These are phyloP conservation scores for Pseudognaphalium luteoalbum DNA, from an alignment of 129 eudicot species.

Conservation along the genomic window DNA sequence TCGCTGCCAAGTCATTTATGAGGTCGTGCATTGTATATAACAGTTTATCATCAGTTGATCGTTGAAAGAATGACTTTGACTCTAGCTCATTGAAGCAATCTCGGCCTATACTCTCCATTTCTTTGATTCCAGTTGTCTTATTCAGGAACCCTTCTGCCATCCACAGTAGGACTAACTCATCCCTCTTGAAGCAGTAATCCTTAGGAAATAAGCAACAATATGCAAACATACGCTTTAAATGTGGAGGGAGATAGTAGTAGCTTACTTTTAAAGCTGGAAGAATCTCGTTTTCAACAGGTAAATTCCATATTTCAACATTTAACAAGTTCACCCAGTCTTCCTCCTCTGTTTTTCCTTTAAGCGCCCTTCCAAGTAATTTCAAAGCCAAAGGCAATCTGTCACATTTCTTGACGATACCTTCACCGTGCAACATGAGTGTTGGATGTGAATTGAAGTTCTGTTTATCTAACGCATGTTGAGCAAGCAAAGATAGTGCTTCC, in stretches of 20 bases:
- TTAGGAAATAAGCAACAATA: too few species aligned
- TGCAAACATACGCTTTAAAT: too few species aligned
- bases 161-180: constrained; percentile 7
- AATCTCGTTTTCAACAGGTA: background rate
- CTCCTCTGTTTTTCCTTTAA: background rate
- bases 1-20: constrained; percentile 36
- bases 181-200: constrained; percentile 2
- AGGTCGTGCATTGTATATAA: constrained; percentile 37
- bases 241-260: background rate
- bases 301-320: constrained; percentile 1
- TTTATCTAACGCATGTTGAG: background rate
- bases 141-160: constrained; percentile 35
- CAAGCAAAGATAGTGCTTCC: background rate
- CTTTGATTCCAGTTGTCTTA: constrained; percentile 1
- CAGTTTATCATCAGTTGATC: background rate
- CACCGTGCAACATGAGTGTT: background rate
- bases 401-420: constrained; percentile 11
- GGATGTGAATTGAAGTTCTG: background rate
- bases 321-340: constrained; percentile 6
- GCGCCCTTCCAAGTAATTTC: background rate
- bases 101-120: constrained; percentile 36
- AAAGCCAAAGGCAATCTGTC: background rate
- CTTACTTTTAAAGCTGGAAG: constrained; percentile 4
- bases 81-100: constrained; percentile 30
- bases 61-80: constrained; percentile 36